Evolutionary conservation across 1,284 basidiomycete species (phyloP), one percentile per base, ranked within the genome.

Genomic region (Cutaneotrichosporon spelunceum): DNA sequence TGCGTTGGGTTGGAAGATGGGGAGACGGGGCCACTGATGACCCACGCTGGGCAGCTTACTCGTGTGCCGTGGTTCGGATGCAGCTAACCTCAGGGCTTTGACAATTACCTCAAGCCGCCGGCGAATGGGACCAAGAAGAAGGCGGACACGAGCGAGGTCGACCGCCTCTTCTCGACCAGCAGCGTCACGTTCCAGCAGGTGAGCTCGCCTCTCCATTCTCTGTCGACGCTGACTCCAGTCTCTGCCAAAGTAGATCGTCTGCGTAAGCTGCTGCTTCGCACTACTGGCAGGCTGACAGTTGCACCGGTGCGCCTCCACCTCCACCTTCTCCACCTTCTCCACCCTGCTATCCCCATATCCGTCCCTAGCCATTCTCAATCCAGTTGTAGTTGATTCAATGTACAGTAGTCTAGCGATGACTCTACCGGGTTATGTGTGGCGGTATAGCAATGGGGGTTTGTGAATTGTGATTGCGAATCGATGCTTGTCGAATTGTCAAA

Each of bases 101-200:
- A 81, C 65, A 77, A 75, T 56, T 81, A 81, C 67, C 75, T 81
- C 39, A 81, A 82, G 66, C 76, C 79, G 1, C 76, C 77, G 3
- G 66, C 72, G 5, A 60, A 70, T 0, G 68, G 68, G 36, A 76
- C 70, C 54, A 74, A 75, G 67, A 78, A 77, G 69, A 78, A 74
- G 66, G 58, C 69, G 9, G 78, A 79, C 33, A 70, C 73, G 16
- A 69, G 70, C 11, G 79, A 81, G 45, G 67, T 64, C 14, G 81
- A 82, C 67, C 62, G 81, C n/a, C 62, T 82, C 64, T 82, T 82
- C 68, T 79, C 76, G 45, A 71, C 70, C 5, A 77, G 74, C 59
- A 78, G 75, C 47, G 73, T 74, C 11, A 80, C 79, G 4, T 80
- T 73, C 59, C 73, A 75, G 49, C 72, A 77, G 69, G 80, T 80